Evolutionary conservation across 768 basidiomycete genomes (phyloP).

Genomic region (Boletus vermiculosoides): DNA sequence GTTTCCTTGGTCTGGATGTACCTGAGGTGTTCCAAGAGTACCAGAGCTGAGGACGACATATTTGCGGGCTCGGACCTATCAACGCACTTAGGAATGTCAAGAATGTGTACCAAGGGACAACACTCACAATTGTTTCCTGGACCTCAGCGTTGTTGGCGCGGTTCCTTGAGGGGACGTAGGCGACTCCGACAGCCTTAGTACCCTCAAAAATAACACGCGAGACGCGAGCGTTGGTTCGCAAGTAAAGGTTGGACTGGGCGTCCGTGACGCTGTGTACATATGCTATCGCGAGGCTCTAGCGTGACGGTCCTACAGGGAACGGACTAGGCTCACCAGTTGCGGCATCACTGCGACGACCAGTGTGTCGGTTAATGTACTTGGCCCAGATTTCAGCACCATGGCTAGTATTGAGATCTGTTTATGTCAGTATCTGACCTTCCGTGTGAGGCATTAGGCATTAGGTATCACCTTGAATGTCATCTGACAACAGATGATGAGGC

Average conservation of each 20-base stretch:
- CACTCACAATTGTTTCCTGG: slow-evolving; percentile 53
- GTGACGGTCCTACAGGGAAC: neutral
- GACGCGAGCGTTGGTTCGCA: slow-evolving; percentile 66
- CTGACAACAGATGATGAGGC: slow-evolving; percentile 29
- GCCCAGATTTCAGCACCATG: slow-evolving; percentile 73
- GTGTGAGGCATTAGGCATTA: neutral
- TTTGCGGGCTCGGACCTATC: slow-evolving; percentile 55
- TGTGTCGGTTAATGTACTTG: slow-evolving; percentile 74
- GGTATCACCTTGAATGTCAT: slow-evolving; percentile 57
- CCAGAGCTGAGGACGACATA: slow-evolving; percentile 64
- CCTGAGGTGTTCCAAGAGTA: slow-evolving; percentile 66
- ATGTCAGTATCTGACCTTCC: neutral
- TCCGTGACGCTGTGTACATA: slow-evolving; percentile 75
- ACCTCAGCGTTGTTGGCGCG: slow-evolving; percentile 50
- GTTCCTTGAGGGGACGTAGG: slow-evolving; percentile 64
- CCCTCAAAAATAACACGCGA: slow-evolving; percentile 72
- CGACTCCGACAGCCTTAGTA: slow-evolving; percentile 68
- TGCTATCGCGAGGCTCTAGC: slow-evolving; percentile 33
- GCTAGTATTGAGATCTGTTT: slow-evolving; percentile 51
- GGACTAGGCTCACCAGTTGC: slow-evolving; percentile 49
- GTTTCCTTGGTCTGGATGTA: neutral
- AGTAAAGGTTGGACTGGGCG: slow-evolving; percentile 61
- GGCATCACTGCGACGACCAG: slow-evolving; percentile 69
- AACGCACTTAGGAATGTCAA: neutral
- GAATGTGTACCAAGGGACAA: neutral